Conservation (phyloP, 768 basidiomycete genomes). For the Kwoniella shandongensis region DNA sequence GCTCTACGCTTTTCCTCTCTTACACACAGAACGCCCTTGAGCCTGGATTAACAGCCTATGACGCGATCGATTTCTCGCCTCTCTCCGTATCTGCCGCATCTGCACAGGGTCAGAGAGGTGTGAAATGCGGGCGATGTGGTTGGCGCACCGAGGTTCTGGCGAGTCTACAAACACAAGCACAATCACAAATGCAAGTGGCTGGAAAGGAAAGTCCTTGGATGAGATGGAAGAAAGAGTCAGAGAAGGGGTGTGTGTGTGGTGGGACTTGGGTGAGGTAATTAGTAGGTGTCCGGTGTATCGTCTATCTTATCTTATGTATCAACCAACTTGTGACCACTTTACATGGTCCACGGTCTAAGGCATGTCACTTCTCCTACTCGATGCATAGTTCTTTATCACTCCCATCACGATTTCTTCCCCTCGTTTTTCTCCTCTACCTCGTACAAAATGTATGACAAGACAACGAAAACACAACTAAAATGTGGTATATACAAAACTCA, state of each 20-base stretch:
- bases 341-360: no score
- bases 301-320: no score
- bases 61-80: constrained; percentile 27
- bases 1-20: constrained; percentile 29
- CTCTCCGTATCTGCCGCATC: not conserved
- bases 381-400: no score
- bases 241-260: constrained; percentile 37
- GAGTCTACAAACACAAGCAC: no score
- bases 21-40: not conserved
- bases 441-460: no score
- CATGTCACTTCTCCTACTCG: no score
- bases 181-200: no score
- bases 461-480: no score
- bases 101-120: not conserved
- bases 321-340: no score
- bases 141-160: constrained; percentile 7
- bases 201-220: constrained; percentile 19
- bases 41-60: constrained; percentile 4
- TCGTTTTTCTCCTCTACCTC: no score
- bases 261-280: constrained; percentile 29
- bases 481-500: no score
- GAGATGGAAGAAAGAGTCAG: constrained; percentile 21
- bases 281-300: not conserved
- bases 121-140: constrained; percentile 14
- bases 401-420: no score